phyloP scores from a whole-genome alignment of 2,329 filamentous ascomycete genomes.

The Sclerotinia subarctica region DNA sequence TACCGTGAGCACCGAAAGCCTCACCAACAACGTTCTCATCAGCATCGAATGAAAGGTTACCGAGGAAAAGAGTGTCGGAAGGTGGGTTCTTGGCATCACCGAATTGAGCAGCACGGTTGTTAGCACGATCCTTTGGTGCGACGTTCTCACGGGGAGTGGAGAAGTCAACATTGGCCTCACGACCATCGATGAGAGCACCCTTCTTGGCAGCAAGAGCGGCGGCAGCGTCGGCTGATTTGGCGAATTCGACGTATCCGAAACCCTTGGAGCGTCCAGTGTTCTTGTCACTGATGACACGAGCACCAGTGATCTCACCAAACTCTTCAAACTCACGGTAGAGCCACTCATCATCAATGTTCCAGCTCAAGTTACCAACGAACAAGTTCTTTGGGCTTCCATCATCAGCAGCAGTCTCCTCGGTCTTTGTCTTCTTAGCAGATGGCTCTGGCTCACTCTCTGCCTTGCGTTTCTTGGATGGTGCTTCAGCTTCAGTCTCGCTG shows the following conservation, averaged over 20 bases:
- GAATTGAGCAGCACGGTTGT: conserved; percentile 51
- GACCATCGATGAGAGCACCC: conserved; percentile 62
- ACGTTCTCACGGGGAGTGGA: conserved; percentile 56
- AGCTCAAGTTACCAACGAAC: conserved; percentile 71
- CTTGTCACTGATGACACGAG: conserved; percentile 65
- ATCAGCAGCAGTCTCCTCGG: conserved; percentile 40
- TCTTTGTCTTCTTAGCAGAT: conserved; percentile 53
- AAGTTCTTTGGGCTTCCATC: conserved; percentile 54
- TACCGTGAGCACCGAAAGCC: conserved; percentile 61
- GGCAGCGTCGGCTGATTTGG: conserved; percentile 55
- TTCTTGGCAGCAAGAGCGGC: conserved; percentile 64
- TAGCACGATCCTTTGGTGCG: conserved; percentile 48
- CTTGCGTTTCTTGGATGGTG: conserved; percentile 58
- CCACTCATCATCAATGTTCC: conserved; percentile 74
- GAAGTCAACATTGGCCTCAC: conserved; percentile 68
- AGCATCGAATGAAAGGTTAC: conserved; percentile 68
- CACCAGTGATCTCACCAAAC: conserved; percentile 63
- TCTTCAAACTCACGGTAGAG: conserved; percentile 64
- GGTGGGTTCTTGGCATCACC: conserved; percentile 63
- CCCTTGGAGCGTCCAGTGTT: conserved; percentile 66
- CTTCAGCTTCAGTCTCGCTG: conserved; percentile 35
- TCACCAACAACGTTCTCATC: conserved; percentile 62
- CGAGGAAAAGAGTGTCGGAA: conserved; percentile 67
- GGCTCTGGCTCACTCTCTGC: conserved; percentile 47
- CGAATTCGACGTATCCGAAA: conserved; percentile 72